Base-by-base conservation (phyloP, 192 early-diverging fungal genomes). In the Chytriomyces sp. region DNA sequence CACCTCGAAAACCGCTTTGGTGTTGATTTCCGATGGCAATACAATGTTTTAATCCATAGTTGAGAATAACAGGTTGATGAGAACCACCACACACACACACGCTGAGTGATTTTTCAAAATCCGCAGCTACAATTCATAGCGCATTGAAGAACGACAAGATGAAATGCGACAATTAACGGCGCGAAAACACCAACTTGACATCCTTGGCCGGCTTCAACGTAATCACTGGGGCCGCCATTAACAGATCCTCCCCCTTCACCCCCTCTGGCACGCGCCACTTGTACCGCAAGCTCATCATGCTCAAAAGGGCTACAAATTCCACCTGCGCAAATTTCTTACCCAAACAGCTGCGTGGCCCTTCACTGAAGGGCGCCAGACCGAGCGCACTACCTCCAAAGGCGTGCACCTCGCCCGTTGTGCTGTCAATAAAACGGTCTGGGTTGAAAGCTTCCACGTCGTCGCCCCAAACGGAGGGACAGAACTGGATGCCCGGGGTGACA, bases 271-370 rank as follows among this genome's bases (percentile, higher is more conserved):
- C 17, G 12, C 8, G 22, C 58, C 26, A 56, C 10, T 12, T 10
- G 52, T 78, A 78, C 39, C 39, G 39, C 59, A 44, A 54, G 5
- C 34, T 40, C 31, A 78, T 69, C 68, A 75, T 14, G 6, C 65
- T 41, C n/a, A 78, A 41, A 3, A 71, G 58, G 5, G 38, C 26
- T 5, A 76, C 62, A 31, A 73, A 73, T 59, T 78, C 77, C n/a
- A 81, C 70, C 31, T 81, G 70, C 2, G 80, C 60, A 69, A 81
- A 81, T 64, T 53, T 37, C 55, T 79, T 79, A 8, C 80, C 80
- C 31, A 81, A 14, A 73, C 80, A 81, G 6, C 60, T 52, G 5
- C 80, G 39, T 8, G 58, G 52, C 5, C 80, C 80, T 14, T 70
- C 72, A 34, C 32, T 40, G 38, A 81, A 81, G 8, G 77, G 77